These are phyloP conservation scores for Kwoniella sp. DNA, from an alignment of 768 basidiomycete species.

Conservation along the genomic window DNA sequence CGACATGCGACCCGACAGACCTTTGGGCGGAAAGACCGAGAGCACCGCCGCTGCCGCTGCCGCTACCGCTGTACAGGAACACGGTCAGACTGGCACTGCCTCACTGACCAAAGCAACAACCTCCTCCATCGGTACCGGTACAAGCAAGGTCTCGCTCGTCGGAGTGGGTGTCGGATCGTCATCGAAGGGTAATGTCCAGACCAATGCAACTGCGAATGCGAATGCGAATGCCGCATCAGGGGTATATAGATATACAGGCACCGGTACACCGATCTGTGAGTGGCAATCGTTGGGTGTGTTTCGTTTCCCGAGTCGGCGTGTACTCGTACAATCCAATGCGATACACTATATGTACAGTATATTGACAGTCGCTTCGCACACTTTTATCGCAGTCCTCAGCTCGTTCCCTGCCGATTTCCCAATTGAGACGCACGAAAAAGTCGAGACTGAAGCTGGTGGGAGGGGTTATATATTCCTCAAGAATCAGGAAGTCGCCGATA, in stretches of 20 bases:
- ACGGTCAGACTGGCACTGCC: too few relatives aligned
- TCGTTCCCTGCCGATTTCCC: slow-evolving; percentile 42
- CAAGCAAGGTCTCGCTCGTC: too few relatives aligned
- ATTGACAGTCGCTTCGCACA: too few relatives aligned
- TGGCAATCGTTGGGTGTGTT: not conserved
- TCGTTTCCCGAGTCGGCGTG: too few relatives aligned
- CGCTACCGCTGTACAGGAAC: too few relatives aligned
- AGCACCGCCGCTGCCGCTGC: too few relatives aligned
- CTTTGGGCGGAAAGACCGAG: too few relatives aligned
- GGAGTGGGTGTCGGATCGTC: not conserved
- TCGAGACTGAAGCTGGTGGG: not conserved
- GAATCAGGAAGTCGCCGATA: slow-evolving; percentile 28
- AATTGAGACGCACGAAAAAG: slow-evolving; percentile 17
- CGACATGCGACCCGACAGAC: too few relatives aligned
- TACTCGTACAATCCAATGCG: too few relatives aligned
- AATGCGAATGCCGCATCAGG: not conserved
- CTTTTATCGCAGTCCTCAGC: slow-evolving; percentile 34
- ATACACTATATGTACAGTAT: too few relatives aligned
- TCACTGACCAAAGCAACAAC: too few relatives aligned
- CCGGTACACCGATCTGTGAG: not conserved
- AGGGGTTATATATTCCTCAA: slow-evolving; percentile 33
- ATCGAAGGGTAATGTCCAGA: not conserved
- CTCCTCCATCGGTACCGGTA: too few relatives aligned
- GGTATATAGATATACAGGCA: not conserved
- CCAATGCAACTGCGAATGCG: not conserved